Percentiles rank a stretch among this genome's conserved stretches.
Conservation (phyloP, 78 protist genomes). For the Creolimax fragrantissima region DNA sequence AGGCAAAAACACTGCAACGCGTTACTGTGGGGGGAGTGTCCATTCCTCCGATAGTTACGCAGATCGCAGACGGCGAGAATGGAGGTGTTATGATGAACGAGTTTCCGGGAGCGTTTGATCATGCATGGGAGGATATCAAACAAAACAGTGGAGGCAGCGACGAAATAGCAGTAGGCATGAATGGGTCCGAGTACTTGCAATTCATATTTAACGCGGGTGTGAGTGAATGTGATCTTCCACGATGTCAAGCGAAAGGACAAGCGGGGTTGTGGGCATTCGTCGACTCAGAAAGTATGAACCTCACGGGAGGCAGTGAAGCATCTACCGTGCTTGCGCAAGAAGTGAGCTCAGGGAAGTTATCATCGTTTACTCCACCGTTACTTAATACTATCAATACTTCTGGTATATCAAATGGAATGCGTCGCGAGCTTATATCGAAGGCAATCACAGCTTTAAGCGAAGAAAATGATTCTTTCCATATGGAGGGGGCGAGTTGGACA, state of each 20-base stretch:
- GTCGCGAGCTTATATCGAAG: neutral
- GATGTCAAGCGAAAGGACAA: neutral
- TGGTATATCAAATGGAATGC: neutral
- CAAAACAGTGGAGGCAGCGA: neutral
- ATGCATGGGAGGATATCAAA: neutral
- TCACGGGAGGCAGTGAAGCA: neutral
- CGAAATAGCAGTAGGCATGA: neutral
- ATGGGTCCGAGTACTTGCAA: neutral
- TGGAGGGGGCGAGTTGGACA: conserved; percentile 5
- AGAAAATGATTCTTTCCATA: neutral
- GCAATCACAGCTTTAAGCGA: neutral
- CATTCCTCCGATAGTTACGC: conserved; percentile 5
- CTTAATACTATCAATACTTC: neutral
- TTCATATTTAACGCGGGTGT: neutral
- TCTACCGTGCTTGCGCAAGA: neutral
- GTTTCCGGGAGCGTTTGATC: conserved; percentile 6
- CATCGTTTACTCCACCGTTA: neutral
- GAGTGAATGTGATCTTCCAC: neutral
- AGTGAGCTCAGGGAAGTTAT: neutral
- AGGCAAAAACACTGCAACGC: neutral
- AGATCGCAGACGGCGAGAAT: conserved; percentile 26
- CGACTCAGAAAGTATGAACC: neutral
- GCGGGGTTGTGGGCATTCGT: neutral
- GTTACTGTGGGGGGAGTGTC: neutral
- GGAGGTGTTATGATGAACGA: conserved; percentile 24